phyloP scores from a whole-genome alignment of 139 green algal species.

The Picochlorum costavermella region DNA sequence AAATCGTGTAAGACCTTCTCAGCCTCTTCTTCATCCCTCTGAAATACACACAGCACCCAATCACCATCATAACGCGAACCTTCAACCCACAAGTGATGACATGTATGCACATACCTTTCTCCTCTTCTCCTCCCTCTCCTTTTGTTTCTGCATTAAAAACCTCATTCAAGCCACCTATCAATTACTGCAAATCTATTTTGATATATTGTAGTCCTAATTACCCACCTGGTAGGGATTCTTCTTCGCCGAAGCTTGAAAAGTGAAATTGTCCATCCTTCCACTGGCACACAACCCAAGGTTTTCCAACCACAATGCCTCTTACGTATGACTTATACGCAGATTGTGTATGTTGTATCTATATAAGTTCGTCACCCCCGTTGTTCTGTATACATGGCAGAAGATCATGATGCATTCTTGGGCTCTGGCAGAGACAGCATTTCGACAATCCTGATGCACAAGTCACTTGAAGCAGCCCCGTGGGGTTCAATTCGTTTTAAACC shows the following conservation, averaged over 20 bases:
- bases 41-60: conserved; percentile 7
- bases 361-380: no score
- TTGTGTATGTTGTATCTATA: no score
- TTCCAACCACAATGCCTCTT: neutral
- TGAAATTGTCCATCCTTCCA: conserved; percentile 5
- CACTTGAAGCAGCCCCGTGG: no score
- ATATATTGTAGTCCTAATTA: neutral
- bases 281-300: neutral
- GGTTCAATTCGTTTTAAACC: neutral
- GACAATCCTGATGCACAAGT: no score
- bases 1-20: conserved; percentile 86
- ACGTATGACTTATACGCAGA: no score
- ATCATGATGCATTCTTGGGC: no score
- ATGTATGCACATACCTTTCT: conserved; percentile 43
- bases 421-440: no score
- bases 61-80: neutral
- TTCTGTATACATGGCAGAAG: no score
- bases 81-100: no score
- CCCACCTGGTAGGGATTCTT: conserved; percentile 74
- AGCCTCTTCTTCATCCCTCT: conserved; percentile 75
- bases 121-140: conserved; percentile 78
- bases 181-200: neutral
- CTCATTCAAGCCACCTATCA: neutral
- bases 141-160: conserved; percentile 59
- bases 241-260: conserved; percentile 50